Percentiles rank a stretch among this genome's conserved stretches.
Conservation (phyloP, 2,329 filamentous ascomycete species). For the Xylaria sp. region DNA sequence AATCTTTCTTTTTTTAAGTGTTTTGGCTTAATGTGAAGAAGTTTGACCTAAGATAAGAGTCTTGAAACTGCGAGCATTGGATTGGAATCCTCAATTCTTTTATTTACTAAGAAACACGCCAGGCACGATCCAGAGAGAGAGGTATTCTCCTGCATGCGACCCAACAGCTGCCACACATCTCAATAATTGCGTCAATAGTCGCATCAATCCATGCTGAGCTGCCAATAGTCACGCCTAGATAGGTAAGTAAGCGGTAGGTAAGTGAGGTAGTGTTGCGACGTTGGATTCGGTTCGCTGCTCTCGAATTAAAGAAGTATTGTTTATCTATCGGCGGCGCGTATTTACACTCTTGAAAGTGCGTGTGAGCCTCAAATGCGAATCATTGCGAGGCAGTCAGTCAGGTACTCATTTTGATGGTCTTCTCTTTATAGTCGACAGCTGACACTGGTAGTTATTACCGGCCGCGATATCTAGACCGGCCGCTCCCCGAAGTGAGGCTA, state of each 20-base stretch:
- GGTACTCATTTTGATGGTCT: background rate
- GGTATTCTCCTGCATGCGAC: background rate
- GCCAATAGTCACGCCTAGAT: slow-evolving; percentile 5
- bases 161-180: background rate
- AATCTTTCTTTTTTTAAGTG: too few species aligned
- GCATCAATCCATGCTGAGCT: background rate
- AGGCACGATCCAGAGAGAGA: background rate
- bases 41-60: too few species aligned
- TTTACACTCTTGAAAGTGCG: slow-evolving; percentile 2
- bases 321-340: background rate
- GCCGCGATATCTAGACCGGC: background rate
- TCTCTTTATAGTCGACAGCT: background rate
- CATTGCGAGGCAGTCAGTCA: background rate
- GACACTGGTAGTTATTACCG: background rate
- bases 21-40: too few species aligned
- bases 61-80: too few species aligned
- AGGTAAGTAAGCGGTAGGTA: background rate
- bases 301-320: background rate
- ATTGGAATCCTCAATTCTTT: background rate
- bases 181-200: slow-evolving; percentile 24
- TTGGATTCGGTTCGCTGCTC: background rate
- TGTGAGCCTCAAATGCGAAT: background rate
- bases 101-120: background rate
- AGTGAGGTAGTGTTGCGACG: background rate
- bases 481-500: slow-evolving; percentile 31